These are phyloP conservation scores for Rhytidiadelphus loreus DNA, from an alignment of 225 moss, liverwort and hornwort genomes.

Conservation along the genomic window DNA sequence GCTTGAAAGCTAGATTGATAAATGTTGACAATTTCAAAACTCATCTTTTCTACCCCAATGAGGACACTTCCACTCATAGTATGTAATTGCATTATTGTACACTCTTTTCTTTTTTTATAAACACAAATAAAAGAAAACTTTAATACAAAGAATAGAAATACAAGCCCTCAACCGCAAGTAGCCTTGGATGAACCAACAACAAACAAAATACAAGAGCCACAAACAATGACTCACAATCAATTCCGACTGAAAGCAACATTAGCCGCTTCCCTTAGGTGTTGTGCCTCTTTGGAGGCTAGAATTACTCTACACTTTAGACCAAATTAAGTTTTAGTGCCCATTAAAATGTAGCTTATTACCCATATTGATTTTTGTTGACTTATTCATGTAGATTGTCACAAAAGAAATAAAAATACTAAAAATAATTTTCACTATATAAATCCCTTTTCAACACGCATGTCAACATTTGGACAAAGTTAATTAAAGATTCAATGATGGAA, in stretches of 20 bases:
- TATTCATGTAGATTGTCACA: accelerated
- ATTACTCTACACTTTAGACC: neutral
- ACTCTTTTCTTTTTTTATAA: too few relatives aligned
- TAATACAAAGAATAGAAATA: too few relatives aligned
- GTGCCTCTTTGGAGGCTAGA: too few relatives aligned
- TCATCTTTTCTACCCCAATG: neutral
- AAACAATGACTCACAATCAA: too few relatives aligned
- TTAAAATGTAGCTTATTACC: neutral
- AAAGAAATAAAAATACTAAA: neutral
- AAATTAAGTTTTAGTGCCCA: neutral
- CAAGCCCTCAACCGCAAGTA: too few relatives aligned
- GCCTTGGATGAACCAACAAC: too few relatives aligned
- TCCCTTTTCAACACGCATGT: accelerated
- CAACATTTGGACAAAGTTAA: neutral
- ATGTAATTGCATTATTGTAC: neutral
- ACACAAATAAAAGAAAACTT: too few relatives aligned
- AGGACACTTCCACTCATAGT: neutral
- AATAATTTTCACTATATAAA: neutral
- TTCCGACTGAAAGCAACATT: too few relatives aligned
- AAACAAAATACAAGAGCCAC: too few relatives aligned
- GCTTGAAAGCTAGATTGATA: neutral
- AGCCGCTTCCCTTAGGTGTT: too few relatives aligned
- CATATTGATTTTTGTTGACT: neutral
- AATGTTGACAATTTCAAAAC: neutral
- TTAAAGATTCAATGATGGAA: neutral